Conservation (phyloP, 805 yeast species). For the Schwanniomyces pseudopolymorphus region DNA sequence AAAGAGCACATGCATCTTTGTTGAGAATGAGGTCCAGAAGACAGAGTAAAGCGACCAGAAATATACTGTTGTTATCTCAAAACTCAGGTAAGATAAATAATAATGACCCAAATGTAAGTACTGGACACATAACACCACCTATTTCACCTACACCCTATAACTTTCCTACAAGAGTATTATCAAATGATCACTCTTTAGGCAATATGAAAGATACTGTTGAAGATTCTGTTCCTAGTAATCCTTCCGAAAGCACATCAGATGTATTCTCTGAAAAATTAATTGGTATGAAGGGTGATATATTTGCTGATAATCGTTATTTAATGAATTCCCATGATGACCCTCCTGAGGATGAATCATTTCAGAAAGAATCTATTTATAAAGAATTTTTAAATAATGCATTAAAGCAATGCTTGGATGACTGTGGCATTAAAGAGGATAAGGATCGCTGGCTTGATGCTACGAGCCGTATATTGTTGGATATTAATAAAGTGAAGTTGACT, state of each 20-base stretch:
- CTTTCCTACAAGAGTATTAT: not conserved
- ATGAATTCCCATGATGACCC: not conserved
- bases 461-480: slow-evolving; percentile 48
- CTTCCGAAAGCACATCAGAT: not conserved
- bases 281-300: not conserved
- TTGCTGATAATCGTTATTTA: not conserved
- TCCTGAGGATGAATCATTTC: slow-evolving; percentile 1
- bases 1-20: slow-evolving; percentile 65
- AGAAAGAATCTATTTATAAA: slow-evolving; percentile 20
- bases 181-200: not conserved
- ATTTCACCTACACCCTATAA: slow-evolving; percentile 14
- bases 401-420: slow-evolving; percentile 61
- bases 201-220: slow-evolving; percentile 1
- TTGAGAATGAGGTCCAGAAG: slow-evolving; percentile 60
- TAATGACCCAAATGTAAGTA: slow-evolving; percentile 14
- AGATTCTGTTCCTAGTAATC: too few species aligned
- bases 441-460: slow-evolving; percentile 63
- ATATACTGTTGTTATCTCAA: slow-evolving; percentile 24
- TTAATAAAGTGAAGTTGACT: slow-evolving; percentile 62
- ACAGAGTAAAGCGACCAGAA: slow-evolving; percentile 44
- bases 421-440: slow-evolving; percentile 45
- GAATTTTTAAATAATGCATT: slow-evolving; percentile 52
- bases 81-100: slow-evolving; percentile 19
- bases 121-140: slow-evolving; percentile 22
- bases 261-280: not conserved